Evolutionary conservation across 768 basidiomycete species (phyloP).

Genomic region (Kwoniella dejecticola): DNA sequence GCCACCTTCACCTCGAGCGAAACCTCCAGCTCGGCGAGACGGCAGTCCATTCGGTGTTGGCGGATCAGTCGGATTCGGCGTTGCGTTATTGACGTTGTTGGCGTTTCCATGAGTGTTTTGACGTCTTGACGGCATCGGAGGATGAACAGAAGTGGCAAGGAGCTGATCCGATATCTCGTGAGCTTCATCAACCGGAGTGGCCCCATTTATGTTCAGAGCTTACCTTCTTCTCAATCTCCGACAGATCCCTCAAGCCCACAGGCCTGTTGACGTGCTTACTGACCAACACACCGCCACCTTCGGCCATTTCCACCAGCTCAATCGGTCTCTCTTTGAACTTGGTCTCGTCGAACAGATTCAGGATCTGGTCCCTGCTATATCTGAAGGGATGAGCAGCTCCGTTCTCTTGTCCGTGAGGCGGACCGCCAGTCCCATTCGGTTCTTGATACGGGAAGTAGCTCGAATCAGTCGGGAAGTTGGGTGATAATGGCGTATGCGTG

Average conservation of each 20-base stretch:
- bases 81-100: neutral
- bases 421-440: constrained; percentile 23
- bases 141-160: constrained; percentile 78
- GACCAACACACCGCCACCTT: constrained; percentile 41
- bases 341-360: constrained; percentile 58
- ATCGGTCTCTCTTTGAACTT: constrained; percentile 68
- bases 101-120: constrained; percentile 15
- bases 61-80: constrained; percentile 16
- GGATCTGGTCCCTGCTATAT: constrained; percentile 49
- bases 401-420: constrained; percentile 2
- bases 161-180: constrained; percentile 61
- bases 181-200: neutral
- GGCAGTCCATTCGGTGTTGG: constrained; percentile 20
- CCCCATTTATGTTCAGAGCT: constrained; percentile 32
- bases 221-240: constrained; percentile 86
- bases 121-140: constrained; percentile 81
- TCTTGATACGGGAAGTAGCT: constrained; percentile 38
- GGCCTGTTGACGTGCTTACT: constrained; percentile 75
- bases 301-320: constrained; percentile 67
- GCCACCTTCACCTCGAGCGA: constrained; percentile 53
- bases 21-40: constrained; percentile 42
- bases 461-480: constrained; percentile 37
- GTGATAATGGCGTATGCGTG: constrained; percentile 44
- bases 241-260: constrained; percentile 73
- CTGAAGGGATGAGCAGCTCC: constrained; percentile 43